These are phyloP conservation scores for Fusarium luffae DNA, from an alignment of 2,329 filamentous ascomycete species.

Conservation along the genomic window DNA sequence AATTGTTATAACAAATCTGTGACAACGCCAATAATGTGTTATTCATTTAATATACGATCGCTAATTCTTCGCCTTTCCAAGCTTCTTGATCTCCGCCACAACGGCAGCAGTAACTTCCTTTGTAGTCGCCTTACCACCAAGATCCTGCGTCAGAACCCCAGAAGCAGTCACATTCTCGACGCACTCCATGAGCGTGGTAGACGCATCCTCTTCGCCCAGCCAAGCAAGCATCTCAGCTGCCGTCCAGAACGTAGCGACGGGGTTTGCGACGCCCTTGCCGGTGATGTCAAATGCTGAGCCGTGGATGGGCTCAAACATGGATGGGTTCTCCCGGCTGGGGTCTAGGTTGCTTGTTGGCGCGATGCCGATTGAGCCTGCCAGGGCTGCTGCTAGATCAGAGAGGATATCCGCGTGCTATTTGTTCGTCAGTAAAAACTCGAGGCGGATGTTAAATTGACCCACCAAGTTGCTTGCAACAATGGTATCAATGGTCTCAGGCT, in stretches of 20 bases:
- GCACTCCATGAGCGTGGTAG: conserved; percentile 59
- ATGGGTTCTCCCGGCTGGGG: conserved; percentile 64
- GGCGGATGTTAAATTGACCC: background rate
- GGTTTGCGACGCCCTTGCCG: conserved; percentile 67
- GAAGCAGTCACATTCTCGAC: conserved; percentile 65
- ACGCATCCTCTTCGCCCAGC: conserved; percentile 65
- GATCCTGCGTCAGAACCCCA: conserved; percentile 63
- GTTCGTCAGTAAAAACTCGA: too few species aligned
- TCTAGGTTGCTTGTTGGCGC: conserved; percentile 77
- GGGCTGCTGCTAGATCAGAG: conserved; percentile 75
- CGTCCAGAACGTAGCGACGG: conserved; percentile 69
- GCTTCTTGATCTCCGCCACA: conserved; percentile 38
- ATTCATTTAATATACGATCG: fast-evolving
- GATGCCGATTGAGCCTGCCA: conserved; percentile 78
- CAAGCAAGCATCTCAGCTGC: conserved; percentile 68
- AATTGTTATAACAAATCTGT: too few species aligned
- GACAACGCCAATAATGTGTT: background rate
- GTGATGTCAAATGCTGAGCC: conserved; percentile 69
- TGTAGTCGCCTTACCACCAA: conserved; percentile 59
- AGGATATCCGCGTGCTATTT: conserved; percentile 69
- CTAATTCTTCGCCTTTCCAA: conserved; percentile 16
- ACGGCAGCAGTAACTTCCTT: conserved; percentile 52
- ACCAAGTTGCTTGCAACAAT: conserved; percentile 71
- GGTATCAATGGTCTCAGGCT: conserved; percentile 69
- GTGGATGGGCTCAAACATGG: conserved; percentile 72